Base-by-base conservation (phyloP, 768 basidiomycete genomes). In the Suillus placidus region DNA sequence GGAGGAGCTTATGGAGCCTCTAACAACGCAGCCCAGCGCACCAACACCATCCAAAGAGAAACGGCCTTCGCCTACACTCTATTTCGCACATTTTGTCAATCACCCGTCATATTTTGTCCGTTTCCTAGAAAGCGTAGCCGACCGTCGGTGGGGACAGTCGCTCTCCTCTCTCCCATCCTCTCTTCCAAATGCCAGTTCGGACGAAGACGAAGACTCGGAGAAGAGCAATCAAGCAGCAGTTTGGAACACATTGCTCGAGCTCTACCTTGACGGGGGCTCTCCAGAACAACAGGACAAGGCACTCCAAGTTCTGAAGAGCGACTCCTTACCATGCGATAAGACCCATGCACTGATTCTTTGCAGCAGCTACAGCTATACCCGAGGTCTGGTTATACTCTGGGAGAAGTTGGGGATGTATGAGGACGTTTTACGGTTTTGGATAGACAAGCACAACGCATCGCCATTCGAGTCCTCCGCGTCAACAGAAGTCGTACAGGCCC, bases 371-470 rank as follows among this genome's bases (percentile, higher is more conserved):
- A 83, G 80, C 14, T 97, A 95, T 71, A 95, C 89, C 0, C 85
- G 87, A 0, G 97, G 97, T 1, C 84, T 97, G 13, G 91, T 99
- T 3, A 78, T 93, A 6, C 82, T 99, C 3, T 99, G 95, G 93
- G 97, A 97, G 79, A 88, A 86, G 67, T 82, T 95, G 80, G 95
- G 92, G 8, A 96, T 97, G 97, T 93, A 94, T 74, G 97, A 98
- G 71, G 96, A 97, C 69, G 89, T 99, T 56, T 74, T 99, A 37
- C 85, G 95, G 30, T 97, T 93, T 80, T 95, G 91, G 90, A 96
- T 97, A 86, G 92, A 93, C 65, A 83, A 83, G 66, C 83, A 90
- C 63, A 70, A 70, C 42, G 38, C 45, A n/a, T 73, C 67, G 18
- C 83, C 84, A 20, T 83, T 84, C 1, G 78, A 71, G 9, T 43